These are phyloP conservation scores for Neospora caninum DNA, from an alignment of 169 alveolate genomes.

Conservation along the genomic window DNA sequence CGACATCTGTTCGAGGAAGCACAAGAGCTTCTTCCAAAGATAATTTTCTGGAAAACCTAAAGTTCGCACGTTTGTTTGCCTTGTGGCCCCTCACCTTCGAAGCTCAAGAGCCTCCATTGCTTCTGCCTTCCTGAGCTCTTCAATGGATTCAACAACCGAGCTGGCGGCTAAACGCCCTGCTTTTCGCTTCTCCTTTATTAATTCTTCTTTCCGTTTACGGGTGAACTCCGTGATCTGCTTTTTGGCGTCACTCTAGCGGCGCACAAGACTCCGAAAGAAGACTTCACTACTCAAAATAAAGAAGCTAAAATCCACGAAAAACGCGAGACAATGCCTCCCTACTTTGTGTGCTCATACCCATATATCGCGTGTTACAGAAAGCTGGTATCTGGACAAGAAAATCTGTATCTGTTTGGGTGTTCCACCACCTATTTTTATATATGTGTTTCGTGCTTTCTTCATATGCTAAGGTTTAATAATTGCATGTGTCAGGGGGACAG, in stretches of 20 bases:
- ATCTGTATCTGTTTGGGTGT: too few relatives aligned
- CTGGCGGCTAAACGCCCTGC: background rate
- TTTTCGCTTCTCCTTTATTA: background rate
- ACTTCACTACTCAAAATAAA: background rate
- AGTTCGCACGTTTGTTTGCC: too few relatives aligned
- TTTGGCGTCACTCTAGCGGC: background rate
- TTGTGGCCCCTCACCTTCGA: background rate
- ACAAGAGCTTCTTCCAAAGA: too few relatives aligned
- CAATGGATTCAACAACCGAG: background rate
- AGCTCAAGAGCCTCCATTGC: slow-evolving; percentile 1
- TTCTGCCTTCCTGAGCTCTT: slow-evolving; percentile 24
- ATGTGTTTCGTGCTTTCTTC: too few relatives aligned
- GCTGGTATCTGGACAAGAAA: background rate
- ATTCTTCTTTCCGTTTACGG: background rate
- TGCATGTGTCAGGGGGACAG: too few relatives aligned
- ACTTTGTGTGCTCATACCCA: too few relatives aligned
- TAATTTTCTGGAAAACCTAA: too few relatives aligned
- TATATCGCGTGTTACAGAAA: background rate
- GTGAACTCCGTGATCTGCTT: background rate
- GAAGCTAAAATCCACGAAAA: background rate
- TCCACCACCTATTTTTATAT: too few relatives aligned
- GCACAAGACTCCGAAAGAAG: background rate
- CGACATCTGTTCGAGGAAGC: too few relatives aligned
- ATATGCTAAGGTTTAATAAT: too few relatives aligned
- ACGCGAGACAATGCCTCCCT: too few relatives aligned